A percentile compares a stretch with the other conserved stretches of the same genome.
Evolutionary conservation across 495 filamentous ascomycete genomes (phyloP).

Genomic region (Aspergillus diversus): DNA sequence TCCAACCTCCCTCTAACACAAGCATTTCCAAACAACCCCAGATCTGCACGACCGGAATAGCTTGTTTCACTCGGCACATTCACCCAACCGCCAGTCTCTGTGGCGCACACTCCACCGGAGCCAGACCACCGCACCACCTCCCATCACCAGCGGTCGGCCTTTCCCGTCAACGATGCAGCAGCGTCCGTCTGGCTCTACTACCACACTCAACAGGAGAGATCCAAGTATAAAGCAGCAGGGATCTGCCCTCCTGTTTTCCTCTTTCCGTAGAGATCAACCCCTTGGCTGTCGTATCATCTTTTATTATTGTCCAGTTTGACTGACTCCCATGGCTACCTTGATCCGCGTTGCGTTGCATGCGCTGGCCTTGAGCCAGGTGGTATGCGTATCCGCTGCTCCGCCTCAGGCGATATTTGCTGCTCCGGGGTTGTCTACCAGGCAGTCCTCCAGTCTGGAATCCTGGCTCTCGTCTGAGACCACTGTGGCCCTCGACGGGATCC

Average conservation of each 20-base stretch:
- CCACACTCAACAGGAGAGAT: no score
- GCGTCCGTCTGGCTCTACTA: no score
- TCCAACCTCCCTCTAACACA: no score
- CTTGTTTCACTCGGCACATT: no score
- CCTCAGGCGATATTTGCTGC: constrained; percentile 23
- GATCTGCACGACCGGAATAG: no score
- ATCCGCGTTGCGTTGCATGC: constrained; percentile 29
- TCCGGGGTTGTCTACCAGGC: constrained; percentile 27
- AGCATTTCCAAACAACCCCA: no score
- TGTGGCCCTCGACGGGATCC: constrained; percentile 53
- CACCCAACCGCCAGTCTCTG: no score
- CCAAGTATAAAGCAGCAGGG: not conserved
- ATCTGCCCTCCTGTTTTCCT: not conserved
- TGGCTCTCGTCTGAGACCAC: constrained; percentile 59
- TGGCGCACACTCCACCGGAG: no score
- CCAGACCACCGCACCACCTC: no score
- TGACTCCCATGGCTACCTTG: not conserved
- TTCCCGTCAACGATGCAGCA: no score
- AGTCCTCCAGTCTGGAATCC: constrained; percentile 36
- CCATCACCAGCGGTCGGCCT: no score
- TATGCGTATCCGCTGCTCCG: no score
- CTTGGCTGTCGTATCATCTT: not conserved
- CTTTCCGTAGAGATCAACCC: not conserved
- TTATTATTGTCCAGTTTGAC: not conserved
- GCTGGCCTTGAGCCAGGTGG: constrained; percentile 25